Percentiles rank a stretch among this genome's conserved stretches.
These are phyloP conservation scores for Penicillium bovifimosum DNA, from an alignment of 495 filamentous ascomycete genomes.

Conservation along the genomic window DNA sequence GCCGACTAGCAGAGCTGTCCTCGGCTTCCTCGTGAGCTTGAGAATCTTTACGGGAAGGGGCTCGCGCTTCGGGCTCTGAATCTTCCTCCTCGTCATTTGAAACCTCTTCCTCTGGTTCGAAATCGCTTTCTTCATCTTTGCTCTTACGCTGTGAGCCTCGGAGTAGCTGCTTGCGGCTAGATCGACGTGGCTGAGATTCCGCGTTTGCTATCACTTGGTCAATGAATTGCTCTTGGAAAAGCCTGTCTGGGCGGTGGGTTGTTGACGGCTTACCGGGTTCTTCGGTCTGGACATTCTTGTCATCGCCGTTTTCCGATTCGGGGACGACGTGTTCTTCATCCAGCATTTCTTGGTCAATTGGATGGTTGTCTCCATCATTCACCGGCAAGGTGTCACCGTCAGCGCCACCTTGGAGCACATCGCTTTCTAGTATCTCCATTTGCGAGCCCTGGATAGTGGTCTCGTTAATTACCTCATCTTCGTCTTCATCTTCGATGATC, in stretches of 20 bases:
- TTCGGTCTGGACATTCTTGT: slow-evolving; percentile 25
- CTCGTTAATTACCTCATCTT: slow-evolving; percentile 24
- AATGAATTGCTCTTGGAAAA: slow-evolving; percentile 25
- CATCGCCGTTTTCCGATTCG: slow-evolving; percentile 45
- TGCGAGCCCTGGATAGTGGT: slow-evolving; percentile 32
- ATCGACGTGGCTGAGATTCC: slow-evolving; percentile 43
- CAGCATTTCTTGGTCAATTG: slow-evolving; percentile 39
- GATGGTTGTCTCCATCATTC: slow-evolving; percentile 13
- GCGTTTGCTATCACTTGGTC: slow-evolving; percentile 25
- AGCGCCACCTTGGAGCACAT: slow-evolving; percentile 32
- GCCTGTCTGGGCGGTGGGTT: slow-evolving; percentile 45
- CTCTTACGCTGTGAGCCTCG: slow-evolving; percentile 48
- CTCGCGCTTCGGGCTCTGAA: slow-evolving; percentile 45
- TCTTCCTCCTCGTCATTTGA: slow-evolving; percentile 62
- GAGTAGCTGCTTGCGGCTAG: slow-evolving; percentile 42
- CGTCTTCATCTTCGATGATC: slow-evolving; percentile 52
- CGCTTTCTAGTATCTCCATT: slow-evolving; percentile 39
- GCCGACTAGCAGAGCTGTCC: slow-evolving; percentile 44
- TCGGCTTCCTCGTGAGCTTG: slow-evolving; percentile 42
- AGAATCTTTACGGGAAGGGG: slow-evolving; percentile 40
- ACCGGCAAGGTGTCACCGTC: slow-evolving; percentile 26
- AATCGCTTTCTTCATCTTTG: slow-evolving; percentile 75
- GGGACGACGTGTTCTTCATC: slow-evolving; percentile 45
- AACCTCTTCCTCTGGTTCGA: slow-evolving; percentile 67
- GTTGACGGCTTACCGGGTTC: slow-evolving; percentile 62